phyloP scores from a whole-genome alignment of 257 asterid species.

The Echites panduratus region DNA sequence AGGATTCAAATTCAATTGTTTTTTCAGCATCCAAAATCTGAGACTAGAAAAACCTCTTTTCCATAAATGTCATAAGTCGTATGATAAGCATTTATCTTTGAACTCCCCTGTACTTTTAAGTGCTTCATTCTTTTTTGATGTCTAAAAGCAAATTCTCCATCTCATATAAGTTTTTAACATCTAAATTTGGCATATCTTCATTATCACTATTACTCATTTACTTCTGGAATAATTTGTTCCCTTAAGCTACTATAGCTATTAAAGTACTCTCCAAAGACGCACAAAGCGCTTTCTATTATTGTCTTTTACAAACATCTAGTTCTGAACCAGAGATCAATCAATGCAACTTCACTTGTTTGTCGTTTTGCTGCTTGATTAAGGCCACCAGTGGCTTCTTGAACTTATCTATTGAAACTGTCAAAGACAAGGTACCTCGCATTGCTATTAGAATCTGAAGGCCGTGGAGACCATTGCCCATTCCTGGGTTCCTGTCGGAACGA shows the following conservation, averaged over 20 bases:
- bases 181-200: background rate
- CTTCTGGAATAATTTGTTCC: background rate
- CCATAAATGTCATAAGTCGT: background rate
- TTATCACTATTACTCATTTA: no score
- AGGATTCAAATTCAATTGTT: background rate
- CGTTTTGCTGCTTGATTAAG: background rate
- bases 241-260: background rate
- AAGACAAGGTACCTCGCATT: slow-evolving; percentile 63
- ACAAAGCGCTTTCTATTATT: no score
- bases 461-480: slow-evolving; percentile 88
- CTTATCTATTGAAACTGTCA: slow-evolving; percentile 1
- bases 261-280: background rate
- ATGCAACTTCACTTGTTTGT: background rate
- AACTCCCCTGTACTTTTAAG: background rate
- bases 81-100: background rate
- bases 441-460: slow-evolving; percentile 95
- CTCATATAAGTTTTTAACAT: background rate
- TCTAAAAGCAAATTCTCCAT: background rate
- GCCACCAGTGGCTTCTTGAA: background rate
- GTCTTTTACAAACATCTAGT: background rate
- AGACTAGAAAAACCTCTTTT: background rate
- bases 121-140: background rate
- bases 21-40: background rate
- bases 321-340: background rate
- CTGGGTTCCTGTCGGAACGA: slow-evolving; percentile 56